phyloP scores from a whole-genome alignment of 2,329 filamentous ascomycete genomes.

The Pseudogymnoascus sp. region DNA sequence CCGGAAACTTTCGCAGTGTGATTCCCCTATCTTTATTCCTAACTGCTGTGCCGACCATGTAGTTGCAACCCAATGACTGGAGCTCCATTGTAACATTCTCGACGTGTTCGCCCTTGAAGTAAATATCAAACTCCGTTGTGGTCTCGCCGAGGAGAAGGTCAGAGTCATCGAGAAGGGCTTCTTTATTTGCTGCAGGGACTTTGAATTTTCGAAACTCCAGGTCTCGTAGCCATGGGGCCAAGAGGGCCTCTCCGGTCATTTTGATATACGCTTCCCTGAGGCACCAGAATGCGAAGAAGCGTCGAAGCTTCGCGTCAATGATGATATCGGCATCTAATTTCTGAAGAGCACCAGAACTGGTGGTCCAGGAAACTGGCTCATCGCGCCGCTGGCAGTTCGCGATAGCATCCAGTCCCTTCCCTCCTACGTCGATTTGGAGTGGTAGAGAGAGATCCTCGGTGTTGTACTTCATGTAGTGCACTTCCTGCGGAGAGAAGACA shows the following conservation, averaged over 20 bases:
- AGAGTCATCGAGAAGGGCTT: slow-evolving; percentile 9
- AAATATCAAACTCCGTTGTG: slow-evolving; percentile 18
- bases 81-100: slow-evolving; percentile 25
- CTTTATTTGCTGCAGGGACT: slow-evolving; percentile 16
- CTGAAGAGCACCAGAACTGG: slow-evolving; percentile 26
- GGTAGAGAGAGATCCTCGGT: slow-evolving; percentile 24
- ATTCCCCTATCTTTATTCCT: slow-evolving; percentile 5
- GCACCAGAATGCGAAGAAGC: slow-evolving; percentile 73
- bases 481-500: slow-evolving; percentile 58
- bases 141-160: slow-evolving; percentile 18
- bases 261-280: slow-evolving; percentile 77
- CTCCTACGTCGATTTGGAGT: neutral
- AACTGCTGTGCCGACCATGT: slow-evolving; percentile 25
- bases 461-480: slow-evolving; percentile 48
- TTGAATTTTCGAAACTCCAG: slow-evolving; percentile 59
- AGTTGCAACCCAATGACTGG: slow-evolving; percentile 22
- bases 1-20: neutral
- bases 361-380: slow-evolving; percentile 13
- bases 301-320: slow-evolving; percentile 55
- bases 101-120: slow-evolving; percentile 21
- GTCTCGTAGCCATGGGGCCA: slow-evolving; percentile 63
- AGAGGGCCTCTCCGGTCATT: slow-evolving; percentile 69
- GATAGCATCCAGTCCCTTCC: slow-evolving; percentile 15
- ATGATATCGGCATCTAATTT: slow-evolving; percentile 28
- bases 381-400: slow-evolving; percentile 23